A percentile compares a stretch with the other conserved stretches of the same genome.
Conservation (phyloP, 2,329 filamentous ascomycete genomes). For the Botrytis fragariae region DNA sequence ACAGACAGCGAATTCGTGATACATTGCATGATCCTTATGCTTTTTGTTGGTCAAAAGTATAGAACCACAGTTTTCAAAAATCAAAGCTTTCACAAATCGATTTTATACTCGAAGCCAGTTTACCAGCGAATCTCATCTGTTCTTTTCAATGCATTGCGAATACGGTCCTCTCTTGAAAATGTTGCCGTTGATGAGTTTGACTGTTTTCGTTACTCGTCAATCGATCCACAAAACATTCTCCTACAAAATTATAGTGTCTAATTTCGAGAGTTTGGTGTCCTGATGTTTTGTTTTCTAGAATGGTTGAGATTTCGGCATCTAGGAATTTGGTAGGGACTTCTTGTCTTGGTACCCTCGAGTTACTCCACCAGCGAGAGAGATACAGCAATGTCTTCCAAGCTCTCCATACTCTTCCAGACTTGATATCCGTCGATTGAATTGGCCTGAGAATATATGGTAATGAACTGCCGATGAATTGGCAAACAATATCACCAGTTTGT, state of each 20-base stretch:
- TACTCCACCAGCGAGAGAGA: not conserved
- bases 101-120: not conserved
- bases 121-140: not conserved
- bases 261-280: not conserved
- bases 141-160: not conserved
- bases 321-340: not conserved
- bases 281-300: not conserved
- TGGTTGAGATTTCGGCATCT: not conserved
- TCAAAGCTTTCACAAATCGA: not conserved
- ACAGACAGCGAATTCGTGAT: not conserved
- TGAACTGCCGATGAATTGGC: not conserved
- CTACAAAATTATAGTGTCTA: not conserved
- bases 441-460: not conserved
- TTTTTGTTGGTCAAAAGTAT: not conserved
- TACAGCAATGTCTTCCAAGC: not conserved
- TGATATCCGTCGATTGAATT: not conserved
- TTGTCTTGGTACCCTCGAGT: not conserved
- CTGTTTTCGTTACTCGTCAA: not conserved
- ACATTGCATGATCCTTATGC: not conserved
- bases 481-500: not conserved
- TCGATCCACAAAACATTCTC: not conserved
- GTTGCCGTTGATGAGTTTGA: not conserved
- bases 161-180: not conserved
- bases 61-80: not conserved
- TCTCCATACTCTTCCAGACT: not conserved